These are phyloP conservation scores for Stygiomarasmius scandens DNA, from an alignment of 1,284 basidiomycete genomes.

Conservation along the genomic window DNA sequence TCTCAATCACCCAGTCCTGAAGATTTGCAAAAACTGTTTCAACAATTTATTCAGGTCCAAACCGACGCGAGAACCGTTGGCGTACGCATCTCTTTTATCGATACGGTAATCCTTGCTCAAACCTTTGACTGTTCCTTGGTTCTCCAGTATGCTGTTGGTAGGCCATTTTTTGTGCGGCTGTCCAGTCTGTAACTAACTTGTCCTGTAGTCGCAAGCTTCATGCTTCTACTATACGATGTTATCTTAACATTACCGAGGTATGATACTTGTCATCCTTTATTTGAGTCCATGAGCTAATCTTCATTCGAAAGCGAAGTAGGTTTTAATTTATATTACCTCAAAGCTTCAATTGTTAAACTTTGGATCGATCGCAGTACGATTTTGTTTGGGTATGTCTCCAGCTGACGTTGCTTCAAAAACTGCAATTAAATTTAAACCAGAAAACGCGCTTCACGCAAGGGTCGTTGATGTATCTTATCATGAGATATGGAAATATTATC, in stretches of 20 bases:
- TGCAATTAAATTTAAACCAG: not conserved
- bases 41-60: too few species aligned
- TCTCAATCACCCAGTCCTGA: too few species aligned
- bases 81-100: too few species aligned
- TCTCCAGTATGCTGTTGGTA: too few species aligned
- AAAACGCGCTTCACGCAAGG: conserved; percentile 1
- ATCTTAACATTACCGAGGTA: conserved; percentile 7
- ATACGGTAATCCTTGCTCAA: too few species aligned
- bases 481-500: conserved; percentile 12
- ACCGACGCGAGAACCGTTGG: too few species aligned
- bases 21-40: too few species aligned
- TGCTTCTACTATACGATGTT: conserved; percentile 8
- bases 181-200: not conserved
- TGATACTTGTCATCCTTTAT: not conserved
- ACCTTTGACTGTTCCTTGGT: too few species aligned
- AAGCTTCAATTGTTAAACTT: not conserved
- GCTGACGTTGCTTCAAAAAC: not conserved
- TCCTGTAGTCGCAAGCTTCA: conserved; percentile 6
- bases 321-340: not conserved
- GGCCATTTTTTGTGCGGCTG: too few species aligned
- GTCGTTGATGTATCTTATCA: conserved; percentile 6
- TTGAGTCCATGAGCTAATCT: not conserved
- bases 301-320: not conserved
- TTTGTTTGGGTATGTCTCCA: conserved; percentile 12
- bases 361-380: not conserved